phyloP scores from a whole-genome alignment of 129 eudicot species.

The Helichrysum umbraculigerum region DNA sequence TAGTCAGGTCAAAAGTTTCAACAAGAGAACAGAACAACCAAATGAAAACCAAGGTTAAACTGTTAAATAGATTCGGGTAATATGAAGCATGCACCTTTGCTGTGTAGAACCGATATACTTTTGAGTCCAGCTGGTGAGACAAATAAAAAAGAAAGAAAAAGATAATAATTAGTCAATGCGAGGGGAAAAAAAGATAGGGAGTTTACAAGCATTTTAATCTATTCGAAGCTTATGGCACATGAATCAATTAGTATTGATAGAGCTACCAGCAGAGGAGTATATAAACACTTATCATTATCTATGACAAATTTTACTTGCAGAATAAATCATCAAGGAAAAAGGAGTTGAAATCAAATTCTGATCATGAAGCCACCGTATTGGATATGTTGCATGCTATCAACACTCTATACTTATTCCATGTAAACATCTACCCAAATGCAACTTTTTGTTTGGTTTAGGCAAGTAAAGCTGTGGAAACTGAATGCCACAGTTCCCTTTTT shows the following conservation, averaged over 20 bases:
- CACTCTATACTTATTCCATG: not conserved
- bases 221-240: constrained; percentile 7
- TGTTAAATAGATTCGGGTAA: not conserved
- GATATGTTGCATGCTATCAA: not conserved
- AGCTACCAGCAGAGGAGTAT: not conserved
- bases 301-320: not conserved
- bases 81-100: constrained; percentile 46
- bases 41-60: not conserved
- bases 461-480: not conserved
- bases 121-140: constrained; percentile 69
- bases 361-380: not conserved
- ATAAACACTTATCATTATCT: not conserved
- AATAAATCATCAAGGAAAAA: not conserved
- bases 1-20: not conserved
- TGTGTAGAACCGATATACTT: constrained; percentile 54
- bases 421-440: not conserved
- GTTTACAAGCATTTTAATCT: constrained; percentile 14
- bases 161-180: constrained; percentile 15
- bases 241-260: not conserved
- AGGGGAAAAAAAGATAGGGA: not conserved
- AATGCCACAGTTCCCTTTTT: not conserved
- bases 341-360: not conserved
- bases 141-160: not conserved
- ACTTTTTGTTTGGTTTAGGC: not conserved
- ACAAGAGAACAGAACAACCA: not conserved